Base-by-base conservation (phyloP, 441 rosid species). In the Eruca vesicaria region DNA sequence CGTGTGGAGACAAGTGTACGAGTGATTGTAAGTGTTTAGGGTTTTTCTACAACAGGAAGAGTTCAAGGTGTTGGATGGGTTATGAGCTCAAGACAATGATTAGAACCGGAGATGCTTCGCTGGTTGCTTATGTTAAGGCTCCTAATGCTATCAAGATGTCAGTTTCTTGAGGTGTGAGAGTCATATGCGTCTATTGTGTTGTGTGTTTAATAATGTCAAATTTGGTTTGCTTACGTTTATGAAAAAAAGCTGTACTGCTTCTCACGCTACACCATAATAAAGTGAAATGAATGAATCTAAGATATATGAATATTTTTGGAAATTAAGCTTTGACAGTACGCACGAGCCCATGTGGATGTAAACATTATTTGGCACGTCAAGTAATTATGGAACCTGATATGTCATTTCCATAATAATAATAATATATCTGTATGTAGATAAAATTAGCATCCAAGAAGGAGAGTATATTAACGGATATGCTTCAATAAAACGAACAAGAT, bases 51-150 rank as follows among this genome's bases (percentile, higher is more conserved):
- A n/a, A n/a, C n/a, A n/a, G n/a, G n/a, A n/a, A n/a, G n/a, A n/a
- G n/a, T n/a, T n/a, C n/a, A n/a, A n/a, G n/a, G n/a, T n/a, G n/a
- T 21, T 90, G 93, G 97, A 65, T 86, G 41, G 88, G 89, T 77
- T 83, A 84, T 62, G 98, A 89, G 68, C 75, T 87, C 16, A 87
- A 53, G 78, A 91, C 98, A 5, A 59, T 91, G 52, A 84, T 80
- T 10, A 83, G 79, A 72, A 86, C 86, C 32, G 76, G 77, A 0
- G 84, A 87, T 68, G 75, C 95, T n/a, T 80, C 89, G 0, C 83
- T 86, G 14, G 62, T 89, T 65, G 96, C 88, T 20, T 86, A 76
- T 69, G 88, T 87, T 1, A 90, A 86, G 50, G 75, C 65, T 19
- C 79, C 90, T 23, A 81, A 85, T 68, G 66, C 41, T 16, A 68